These are phyloP conservation scores for Inosperma sp. DNA, from an alignment of 768 basidiomycete species.

Conservation along the genomic window DNA sequence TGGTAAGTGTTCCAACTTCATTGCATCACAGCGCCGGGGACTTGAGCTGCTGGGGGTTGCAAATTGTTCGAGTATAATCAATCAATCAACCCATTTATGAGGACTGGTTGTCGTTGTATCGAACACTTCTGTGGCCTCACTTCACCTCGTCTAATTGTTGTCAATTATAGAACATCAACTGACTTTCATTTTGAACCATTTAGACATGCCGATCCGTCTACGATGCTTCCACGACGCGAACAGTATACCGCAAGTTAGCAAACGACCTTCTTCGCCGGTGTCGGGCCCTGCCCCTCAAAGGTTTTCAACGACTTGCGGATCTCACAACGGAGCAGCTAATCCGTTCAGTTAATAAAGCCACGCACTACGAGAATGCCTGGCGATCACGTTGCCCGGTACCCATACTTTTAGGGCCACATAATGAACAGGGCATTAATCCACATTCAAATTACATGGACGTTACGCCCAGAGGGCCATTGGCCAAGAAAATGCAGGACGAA, in stretches of 20 bases:
- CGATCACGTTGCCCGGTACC: slow-evolving; percentile 53
- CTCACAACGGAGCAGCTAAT: slow-evolving; percentile 59
- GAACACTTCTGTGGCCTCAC: no score
- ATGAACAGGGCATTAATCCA: slow-evolving; percentile 25
- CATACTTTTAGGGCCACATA: slow-evolving; percentile 28
- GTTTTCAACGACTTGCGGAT: slow-evolving; percentile 65
- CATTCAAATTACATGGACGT: slow-evolving; percentile 40
- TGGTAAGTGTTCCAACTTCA: slow-evolving; percentile 40
- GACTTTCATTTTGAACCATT: slow-evolving; percentile 9
- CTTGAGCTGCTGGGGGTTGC: background rate
- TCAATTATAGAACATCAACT: background rate
- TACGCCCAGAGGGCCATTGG: slow-evolving; percentile 12
- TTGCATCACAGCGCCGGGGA: background rate
- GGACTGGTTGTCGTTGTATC: background rate
- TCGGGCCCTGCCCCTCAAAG: slow-evolving; percentile 62
- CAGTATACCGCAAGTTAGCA: slow-evolving; percentile 65
- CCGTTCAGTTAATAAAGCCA: slow-evolving; percentile 58
- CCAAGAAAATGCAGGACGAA: slow-evolving; percentile 13
- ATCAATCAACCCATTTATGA: background rate
- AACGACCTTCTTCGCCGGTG: slow-evolving; percentile 58
- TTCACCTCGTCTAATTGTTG: background rate
- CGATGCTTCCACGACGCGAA: slow-evolving; percentile 57
- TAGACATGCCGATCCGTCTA: slow-evolving; percentile 63
- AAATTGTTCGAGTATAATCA: background rate
- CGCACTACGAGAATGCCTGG: slow-evolving; percentile 61